Evolutionary conservation across 2,329 filamentous ascomycete genomes (phyloP).

Genomic region (Alternaria tenuissima): DNA sequence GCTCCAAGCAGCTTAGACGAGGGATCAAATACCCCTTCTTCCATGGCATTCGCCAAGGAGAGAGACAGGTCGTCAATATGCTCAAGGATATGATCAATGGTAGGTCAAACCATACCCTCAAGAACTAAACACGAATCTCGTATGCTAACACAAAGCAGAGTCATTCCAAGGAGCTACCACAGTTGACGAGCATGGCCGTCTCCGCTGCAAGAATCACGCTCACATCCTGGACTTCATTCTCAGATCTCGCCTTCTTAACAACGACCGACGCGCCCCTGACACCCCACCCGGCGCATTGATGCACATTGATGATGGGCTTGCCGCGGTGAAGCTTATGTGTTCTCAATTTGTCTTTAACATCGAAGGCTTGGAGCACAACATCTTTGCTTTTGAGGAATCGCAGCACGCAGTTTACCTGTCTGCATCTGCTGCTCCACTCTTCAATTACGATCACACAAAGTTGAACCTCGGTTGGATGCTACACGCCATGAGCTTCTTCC

Average conservation of each 20-base stretch:
- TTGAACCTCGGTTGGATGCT: constrained; percentile 59
- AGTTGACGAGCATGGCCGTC: constrained; percentile 28
- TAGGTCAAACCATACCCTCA: constrained; percentile 35
- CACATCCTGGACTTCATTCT: constrained; percentile 43
- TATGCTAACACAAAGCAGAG: constrained; percentile 26
- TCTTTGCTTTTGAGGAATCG: constrained; percentile 54
- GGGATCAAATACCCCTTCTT: constrained; percentile 30
- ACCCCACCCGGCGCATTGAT: constrained; percentile 9
- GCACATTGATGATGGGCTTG: constrained; percentile 26
- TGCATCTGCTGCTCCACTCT: constrained; percentile 50
- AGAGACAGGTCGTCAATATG: constrained; percentile 49
- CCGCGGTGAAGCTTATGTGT: constrained; percentile 46
- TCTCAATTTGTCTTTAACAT: constrained; percentile 42
- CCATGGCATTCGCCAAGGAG: constrained; percentile 26
- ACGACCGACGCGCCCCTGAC: constrained; percentile 31
- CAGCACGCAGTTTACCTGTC: constrained; percentile 57
- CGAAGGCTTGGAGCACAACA: constrained; percentile 21
- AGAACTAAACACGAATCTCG: not conserved
- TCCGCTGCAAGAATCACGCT: constrained; percentile 46
- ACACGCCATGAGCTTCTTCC: constrained; percentile 63
- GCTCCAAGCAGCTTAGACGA: constrained; percentile 31
- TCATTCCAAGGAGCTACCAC: constrained; percentile 38
- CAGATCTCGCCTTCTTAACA: constrained; percentile 38
- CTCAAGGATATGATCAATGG: constrained; percentile 56
- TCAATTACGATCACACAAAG: constrained; percentile 32